Base-by-base conservation (phyloP, 805 yeast genomes). In the Candida peoriensis region DNA sequence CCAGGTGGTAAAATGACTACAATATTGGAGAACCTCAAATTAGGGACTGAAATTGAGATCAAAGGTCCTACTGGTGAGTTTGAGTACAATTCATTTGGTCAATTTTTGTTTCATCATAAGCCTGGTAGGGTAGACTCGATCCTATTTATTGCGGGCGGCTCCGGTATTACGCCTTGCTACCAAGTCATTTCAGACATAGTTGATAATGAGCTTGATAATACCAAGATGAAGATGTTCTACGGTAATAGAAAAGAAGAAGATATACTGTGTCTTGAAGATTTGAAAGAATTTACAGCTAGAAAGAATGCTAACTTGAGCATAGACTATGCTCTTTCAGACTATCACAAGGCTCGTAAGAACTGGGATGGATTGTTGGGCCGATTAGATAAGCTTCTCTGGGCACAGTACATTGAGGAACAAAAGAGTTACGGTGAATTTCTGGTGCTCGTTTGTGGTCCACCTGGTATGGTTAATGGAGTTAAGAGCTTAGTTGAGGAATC, bases 91-190 rank as follows among this genome's bases (percentile, higher is more conserved):
- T 53, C 43, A 35, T 28, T 41, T 53, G 38, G 79, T 76, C 49
- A 69, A 71, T 68, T 77, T 76, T 25, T 68, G 66, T 36, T 72
- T 72, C 40, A 66, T 80, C 40, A 74, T 73, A 15, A 42, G 15
- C 37, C 39, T 9, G 37, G 42, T 3, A 33, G 38, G 11, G 44
- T 46, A 20, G 42, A 48, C 12, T 41, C 52, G 3, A 46, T 73
- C 46, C 52, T 70, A 20, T 69, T 82, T 64, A 64, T 82, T 47
- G 89, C 87, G 3, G 93, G 89, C 46, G 93, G 93, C 17, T 76
- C 88, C 0, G 93, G 96, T 30, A 79, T 88, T 41, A 85, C 96
- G 5, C 95, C 96, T 24, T 77, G 85, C 63, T 70, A 81, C 53
- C 93, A 86, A 59, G 79, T 87, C 12, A 65, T 82, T 36, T 77